Evolutionary conservation across 805 yeast species (phyloP).

Genomic region (Cyberlindnera japonica): DNA sequence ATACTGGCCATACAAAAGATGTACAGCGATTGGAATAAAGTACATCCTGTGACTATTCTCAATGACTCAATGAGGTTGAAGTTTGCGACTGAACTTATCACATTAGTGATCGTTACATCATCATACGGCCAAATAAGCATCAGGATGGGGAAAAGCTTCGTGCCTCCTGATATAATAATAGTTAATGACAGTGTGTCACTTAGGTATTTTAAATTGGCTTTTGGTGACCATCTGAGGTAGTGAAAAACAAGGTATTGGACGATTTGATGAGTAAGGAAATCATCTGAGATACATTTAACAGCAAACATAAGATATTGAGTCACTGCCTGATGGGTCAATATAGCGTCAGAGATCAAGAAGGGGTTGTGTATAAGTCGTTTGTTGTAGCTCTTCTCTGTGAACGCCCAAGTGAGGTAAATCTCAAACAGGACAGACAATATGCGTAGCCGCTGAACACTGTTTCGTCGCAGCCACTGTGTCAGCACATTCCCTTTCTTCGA

Average conservation of each 20-base stretch:
- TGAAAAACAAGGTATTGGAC: conserved; percentile 31
- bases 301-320: conserved; percentile 58
- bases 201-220: conserved; percentile 17
- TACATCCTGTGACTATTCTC: conserved; percentile 37
- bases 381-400: conserved; percentile 60
- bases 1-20: conserved; percentile 14
- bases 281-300: conserved; percentile 46
- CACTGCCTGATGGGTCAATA: conserved; percentile 33
- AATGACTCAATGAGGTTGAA: conserved; percentile 66
- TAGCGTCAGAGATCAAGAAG: conserved; percentile 31
- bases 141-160: conserved; percentile 82
- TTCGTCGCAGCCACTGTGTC: conserved; percentile 1
- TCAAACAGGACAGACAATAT: conserved; percentile 73
- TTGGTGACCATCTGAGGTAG: conserved; percentile 29
- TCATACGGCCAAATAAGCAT: conserved; percentile 98
- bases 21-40: conserved; percentile 11
- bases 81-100: conserved; percentile 58
- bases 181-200: conserved; percentile 57
- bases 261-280: conserved; percentile 36
- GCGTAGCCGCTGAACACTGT: conserved; percentile 43
- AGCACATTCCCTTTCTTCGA: background rate
- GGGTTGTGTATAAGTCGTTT: conserved; percentile 15
- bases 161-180: conserved; percentile 68
- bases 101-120: conserved; percentile 56
- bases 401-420: conserved; percentile 89